A percentile compares a stretch with the other conserved stretches of the same genome.
Evolutionary conservation across 495 filamentous ascomycete genomes (phyloP).

Genomic region (Penicillium turbatum): DNA sequence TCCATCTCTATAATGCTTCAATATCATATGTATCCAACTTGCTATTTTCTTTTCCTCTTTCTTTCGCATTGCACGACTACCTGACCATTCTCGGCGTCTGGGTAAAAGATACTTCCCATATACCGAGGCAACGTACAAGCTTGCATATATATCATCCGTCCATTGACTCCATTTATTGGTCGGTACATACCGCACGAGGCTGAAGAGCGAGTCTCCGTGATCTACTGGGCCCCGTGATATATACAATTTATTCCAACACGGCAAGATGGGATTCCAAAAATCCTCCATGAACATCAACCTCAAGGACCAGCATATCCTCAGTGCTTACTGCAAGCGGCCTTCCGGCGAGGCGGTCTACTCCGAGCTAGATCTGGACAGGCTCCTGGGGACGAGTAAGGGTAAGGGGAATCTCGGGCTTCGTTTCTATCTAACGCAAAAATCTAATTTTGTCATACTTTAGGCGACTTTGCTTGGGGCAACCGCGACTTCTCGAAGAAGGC

Average conservation of each 20-base stretch:
- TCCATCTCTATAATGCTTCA: background rate
- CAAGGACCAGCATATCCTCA: conserved; percentile 20
- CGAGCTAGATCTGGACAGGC: conserved; percentile 21
- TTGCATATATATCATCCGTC: background rate
- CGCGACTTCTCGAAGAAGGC: conserved; percentile 14
- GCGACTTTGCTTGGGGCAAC: conserved; percentile 22
- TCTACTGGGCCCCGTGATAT: background rate
- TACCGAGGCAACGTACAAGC: background rate
- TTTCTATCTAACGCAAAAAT: background rate
- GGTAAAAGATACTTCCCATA: background rate
- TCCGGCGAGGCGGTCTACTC: conserved; percentile 21
- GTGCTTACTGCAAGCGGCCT: conserved; percentile 20
- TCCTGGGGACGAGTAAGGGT: conserved; percentile 22
- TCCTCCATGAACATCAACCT: conserved; percentile 23
- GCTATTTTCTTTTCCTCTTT: background rate
- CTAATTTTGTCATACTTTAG: conserved; percentile 6
- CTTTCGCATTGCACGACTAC: background rate
- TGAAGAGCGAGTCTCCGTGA: background rate
- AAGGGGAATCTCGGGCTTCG: background rate
- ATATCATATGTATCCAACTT: background rate
- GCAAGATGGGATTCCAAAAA: conserved; percentile 26
- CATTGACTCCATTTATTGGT: background rate
- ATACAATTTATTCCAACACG: background rate
- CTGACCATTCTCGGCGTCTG: background rate
- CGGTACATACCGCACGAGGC: background rate